Evolutionary conservation across 2,329 filamentous ascomycete genomes (phyloP), one percentile per base, ranked within the genome.

Genomic region (Colletotrichum sp.): DNA sequence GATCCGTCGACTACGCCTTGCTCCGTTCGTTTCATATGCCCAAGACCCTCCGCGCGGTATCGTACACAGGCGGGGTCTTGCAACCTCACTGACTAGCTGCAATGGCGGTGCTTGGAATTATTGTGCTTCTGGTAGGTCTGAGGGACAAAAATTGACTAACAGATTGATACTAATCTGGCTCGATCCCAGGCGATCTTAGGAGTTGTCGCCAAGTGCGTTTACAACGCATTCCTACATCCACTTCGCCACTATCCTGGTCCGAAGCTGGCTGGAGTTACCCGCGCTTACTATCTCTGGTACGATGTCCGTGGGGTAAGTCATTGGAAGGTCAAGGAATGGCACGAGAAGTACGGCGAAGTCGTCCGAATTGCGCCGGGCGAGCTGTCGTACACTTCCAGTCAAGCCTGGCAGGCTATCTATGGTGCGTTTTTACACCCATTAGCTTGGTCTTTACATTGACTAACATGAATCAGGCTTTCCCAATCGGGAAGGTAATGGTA

Each of bases 321-420:
- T 13, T 75, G 73, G 73, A 75, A 75, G 57, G 69, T 75, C 30
- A 71, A 73, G 28, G 73, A 75, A 26, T 74, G 75, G 64, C 81
- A 82, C 21, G 72, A 79, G 18, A 36, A 72, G 16, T 83, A 83
- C 60, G 81, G 81, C 9, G 74, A 79, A 21, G 82, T 88, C 1
- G 82, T 89, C 15, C 84, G 87, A 3, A 80, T 86, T 7, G 82
- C 80, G 0, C 87, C 87, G 0, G 82, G 84, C 26, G 80, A 83
- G 32, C 82, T 89, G 2, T 83, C 84, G 3, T 87, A 86, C 71
- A 83, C 81, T 12, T 81, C 81, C 4, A 43, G 80, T 6, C 68
- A 80, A 12, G 84, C 83, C 3, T 87, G 83, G 84, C 84, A 83
- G 68, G 83, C 85, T 13, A 87, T 88, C 21, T 86, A 86, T 67